These are phyloP conservation scores for Gossypium gossypioides DNA, from an alignment of 441 rosid species.

Conservation along the genomic window DNA sequence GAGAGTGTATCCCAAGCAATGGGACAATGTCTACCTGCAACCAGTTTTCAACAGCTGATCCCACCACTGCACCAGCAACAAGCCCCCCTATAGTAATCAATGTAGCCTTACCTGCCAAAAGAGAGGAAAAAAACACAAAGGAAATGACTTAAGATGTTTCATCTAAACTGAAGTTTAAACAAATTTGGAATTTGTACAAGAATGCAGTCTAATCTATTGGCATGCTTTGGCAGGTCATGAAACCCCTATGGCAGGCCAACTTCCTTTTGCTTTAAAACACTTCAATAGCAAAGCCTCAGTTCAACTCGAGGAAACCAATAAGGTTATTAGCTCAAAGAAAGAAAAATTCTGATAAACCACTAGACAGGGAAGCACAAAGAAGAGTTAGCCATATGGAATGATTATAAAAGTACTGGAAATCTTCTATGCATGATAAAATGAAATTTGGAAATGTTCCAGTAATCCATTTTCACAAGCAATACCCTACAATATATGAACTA, in stretches of 20 bases:
- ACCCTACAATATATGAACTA: not conserved
- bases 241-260: not conserved
- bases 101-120: slow-evolving; percentile 68
- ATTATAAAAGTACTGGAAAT: not conserved
- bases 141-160: slow-evolving; percentile 5
- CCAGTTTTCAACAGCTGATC: slow-evolving; percentile 82
- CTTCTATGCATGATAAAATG: not conserved
- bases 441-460: not conserved
- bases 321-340: not conserved
- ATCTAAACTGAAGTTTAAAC: not conserved
- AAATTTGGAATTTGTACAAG: not conserved
- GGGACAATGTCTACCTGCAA: slow-evolving; percentile 93
- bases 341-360: not conserved
- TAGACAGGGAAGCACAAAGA: not conserved
- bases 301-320: not conserved
- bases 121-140: not conserved
- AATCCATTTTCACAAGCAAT: not conserved
- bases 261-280: not conserved
- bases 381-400: not conserved
- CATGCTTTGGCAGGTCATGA: not conserved
- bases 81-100: slow-evolving; percentile 74
- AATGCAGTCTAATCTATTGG: not conserved
- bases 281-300: not conserved
- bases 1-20: slow-evolving; percentile 70
- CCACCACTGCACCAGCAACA: slow-evolving; percentile 85